These are phyloP conservation scores for Solanum acaule DNA, from an alignment of 257 asterid species.

Conservation along the genomic window DNA sequence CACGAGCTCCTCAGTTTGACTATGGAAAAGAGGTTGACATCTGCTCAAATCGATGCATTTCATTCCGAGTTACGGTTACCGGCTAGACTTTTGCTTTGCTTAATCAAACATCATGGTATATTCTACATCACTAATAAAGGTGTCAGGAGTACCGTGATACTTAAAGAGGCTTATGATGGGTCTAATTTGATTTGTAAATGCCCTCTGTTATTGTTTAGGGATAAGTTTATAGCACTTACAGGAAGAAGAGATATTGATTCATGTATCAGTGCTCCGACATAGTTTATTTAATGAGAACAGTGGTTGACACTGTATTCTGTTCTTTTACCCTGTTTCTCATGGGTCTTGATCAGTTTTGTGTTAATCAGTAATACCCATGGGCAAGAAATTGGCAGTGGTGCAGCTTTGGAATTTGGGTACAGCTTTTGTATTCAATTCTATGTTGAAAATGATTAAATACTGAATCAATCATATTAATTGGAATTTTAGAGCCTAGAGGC, in stretches of 20 bases:
- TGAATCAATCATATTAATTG: not conserved
- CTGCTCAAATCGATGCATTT: slow-evolving; percentile 80
- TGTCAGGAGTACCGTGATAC: slow-evolving; percentile 59
- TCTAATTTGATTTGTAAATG: slow-evolving; percentile 46
- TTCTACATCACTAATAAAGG: slow-evolving; percentile 91
- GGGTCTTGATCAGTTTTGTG: not conserved
- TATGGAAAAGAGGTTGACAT: slow-evolving; percentile 74
- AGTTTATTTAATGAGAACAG: not conserved
- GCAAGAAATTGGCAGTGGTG: not conserved
- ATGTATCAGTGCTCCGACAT: slow-evolving; percentile 1
- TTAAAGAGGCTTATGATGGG: slow-evolving; percentile 84
- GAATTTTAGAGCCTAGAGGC: not conserved
- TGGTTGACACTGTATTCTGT: not conserved
- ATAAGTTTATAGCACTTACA: slow-evolving; percentile 45
- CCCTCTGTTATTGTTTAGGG: slow-evolving; percentile 55
- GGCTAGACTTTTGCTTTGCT: slow-evolving; percentile 65
- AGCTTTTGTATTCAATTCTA: not conserved
- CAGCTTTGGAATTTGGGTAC: not conserved
- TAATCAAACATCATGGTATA: slow-evolving; percentile 76
- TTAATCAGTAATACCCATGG: not conserved
- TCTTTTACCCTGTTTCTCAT: not conserved
- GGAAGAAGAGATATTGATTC: slow-evolving; percentile 43
- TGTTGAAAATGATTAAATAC: not conserved
- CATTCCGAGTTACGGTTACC: slow-evolving; percentile 70
- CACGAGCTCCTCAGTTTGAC: slow-evolving; percentile 92